Evolutionary conservation across 768 basidiomycete genomes (phyloP).

Genomic region (Trametes gibbosa): DNA sequence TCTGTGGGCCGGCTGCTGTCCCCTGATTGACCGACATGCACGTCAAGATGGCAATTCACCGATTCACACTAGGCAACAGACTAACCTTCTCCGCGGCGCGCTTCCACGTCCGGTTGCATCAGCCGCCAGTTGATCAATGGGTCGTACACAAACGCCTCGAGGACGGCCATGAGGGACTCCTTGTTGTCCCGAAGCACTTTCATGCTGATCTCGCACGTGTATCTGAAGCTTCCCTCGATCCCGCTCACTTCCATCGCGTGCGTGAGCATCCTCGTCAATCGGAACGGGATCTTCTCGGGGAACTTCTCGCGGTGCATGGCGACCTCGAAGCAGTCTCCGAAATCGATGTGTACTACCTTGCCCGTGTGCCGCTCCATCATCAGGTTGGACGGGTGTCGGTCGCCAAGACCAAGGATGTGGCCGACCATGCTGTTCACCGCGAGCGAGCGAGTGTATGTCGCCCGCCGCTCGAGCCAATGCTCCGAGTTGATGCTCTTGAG

Average conservation of each 20-base stretch:
- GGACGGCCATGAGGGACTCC: slow-evolving; percentile 97
- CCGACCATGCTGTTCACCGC: slow-evolving; percentile 99
- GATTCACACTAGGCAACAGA: not conserved
- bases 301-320: slow-evolving; percentile 99
- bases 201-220: slow-evolving; percentile 98
- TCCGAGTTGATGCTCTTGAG: slow-evolving; percentile 93
- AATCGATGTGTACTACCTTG: slow-evolving; percentile 95
- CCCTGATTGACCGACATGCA: not conserved
- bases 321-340: slow-evolving; percentile 98
- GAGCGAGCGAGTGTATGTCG: slow-evolving; percentile 92
- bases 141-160: slow-evolving; percentile 98
- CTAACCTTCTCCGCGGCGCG: slow-evolving; percentile 64
- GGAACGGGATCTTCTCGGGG: slow-evolving; percentile 98
- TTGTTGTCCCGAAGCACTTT: slow-evolving; percentile 93
- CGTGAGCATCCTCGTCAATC: slow-evolving; percentile 95
- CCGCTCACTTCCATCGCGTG: slow-evolving; percentile 99
- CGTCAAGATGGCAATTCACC: not conserved
- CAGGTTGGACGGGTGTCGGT: slow-evolving; percentile 95
- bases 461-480: slow-evolving; percentile 95
- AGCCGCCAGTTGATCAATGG: slow-evolving; percentile 97
- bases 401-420: slow-evolving; percentile 95
- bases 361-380: slow-evolving; percentile 89
- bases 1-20: slow-evolving; percentile 35
- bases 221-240: slow-evolving; percentile 95
- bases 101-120: slow-evolving; percentile 80